Evolutionary conservation across 129 eudicot species (phyloP).

Genomic region (Rutidosis leptorrhynchoides): DNA sequence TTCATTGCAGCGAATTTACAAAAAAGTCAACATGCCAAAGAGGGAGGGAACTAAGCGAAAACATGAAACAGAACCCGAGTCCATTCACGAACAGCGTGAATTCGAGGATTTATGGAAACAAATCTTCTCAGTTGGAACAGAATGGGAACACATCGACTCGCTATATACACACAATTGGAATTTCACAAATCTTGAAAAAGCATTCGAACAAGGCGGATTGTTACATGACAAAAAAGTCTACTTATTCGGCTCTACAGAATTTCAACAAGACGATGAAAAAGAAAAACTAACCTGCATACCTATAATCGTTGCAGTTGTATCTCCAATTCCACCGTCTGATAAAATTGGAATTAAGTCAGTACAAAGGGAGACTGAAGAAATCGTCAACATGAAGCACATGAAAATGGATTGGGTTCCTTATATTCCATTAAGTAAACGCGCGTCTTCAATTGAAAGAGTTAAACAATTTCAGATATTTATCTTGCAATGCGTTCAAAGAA

Average conservation of each 20-base stretch:
- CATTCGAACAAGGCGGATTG: conserved; percentile 82
- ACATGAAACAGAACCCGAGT: neutral
- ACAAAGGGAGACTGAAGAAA: conserved; percentile 85
- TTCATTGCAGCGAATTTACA: neutral
- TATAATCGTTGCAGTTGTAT: conserved; percentile 82
- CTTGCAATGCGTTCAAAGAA: conserved; percentile 76
- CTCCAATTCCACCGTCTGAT: conserved; percentile 94
- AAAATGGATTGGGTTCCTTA: conserved; percentile 99
- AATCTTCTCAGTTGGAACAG: neutral
- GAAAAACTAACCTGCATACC: too few species aligned
- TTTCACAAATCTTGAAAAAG: conserved; percentile 16
- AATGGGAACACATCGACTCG: neutral
- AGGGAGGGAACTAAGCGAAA: neutral
- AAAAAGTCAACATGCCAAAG: neutral
- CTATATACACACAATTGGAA: neutral
- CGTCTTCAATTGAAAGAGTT: conserved; percentile 66
- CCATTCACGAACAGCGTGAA: neutral
- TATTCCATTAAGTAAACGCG: conserved; percentile 69
- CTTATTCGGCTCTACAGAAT: conserved; percentile 87
- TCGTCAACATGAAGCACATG: conserved; percentile 88
- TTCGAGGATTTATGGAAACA: conserved; percentile 1
- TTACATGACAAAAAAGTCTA: conserved; percentile 72
- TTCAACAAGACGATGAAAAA: too few species aligned
- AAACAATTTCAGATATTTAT: conserved; percentile 63
- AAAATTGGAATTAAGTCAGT: conserved; percentile 89